Evolutionary conservation across 768 basidiomycete genomes (phyloP), one percentile per base, ranked within the genome.

Genomic region (Sistotremastrum niveocremeum): DNA sequence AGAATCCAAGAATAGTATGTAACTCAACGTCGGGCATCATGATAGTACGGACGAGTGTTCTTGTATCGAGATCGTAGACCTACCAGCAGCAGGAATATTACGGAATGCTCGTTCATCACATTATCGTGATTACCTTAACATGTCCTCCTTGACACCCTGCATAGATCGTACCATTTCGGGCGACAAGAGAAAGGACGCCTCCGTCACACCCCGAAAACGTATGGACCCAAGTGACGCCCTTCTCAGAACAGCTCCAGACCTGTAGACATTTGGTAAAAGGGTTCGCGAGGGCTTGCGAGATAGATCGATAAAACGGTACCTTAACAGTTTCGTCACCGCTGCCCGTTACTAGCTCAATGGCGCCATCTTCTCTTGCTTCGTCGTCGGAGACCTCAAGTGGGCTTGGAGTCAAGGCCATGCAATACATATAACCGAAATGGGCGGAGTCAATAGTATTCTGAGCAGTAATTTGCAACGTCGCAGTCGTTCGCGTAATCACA

Each of bases 111-210:
- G 20, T 20, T 20, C 20, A 20, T 20, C 20, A 20, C 20, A 20
- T 20, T 20, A 20, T 20, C 20, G 20, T 20, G 20, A 20, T 20
- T 20, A 20, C 20, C 51, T 84, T 83, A 54, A 97, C 86, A 53
- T 84, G 81, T 3, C 94, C 94, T 51, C 89, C 90, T 62, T 98
- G 94, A 54, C 91, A 85, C 0, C 90, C 94, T 5, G 88, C 94
- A 55, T 83, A 95, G 20, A 97, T 70, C 1, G 87, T 85, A 12
- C 86, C 85, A 20, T 80, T 81, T 34, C 71, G 70, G 0, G 75
- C 74, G 2, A 77, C 76, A 30, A 98, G 69, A 0, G 88, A 77
- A n/a, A 91, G 68, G 5, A 95, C 79, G 0, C 89, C 93, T 2
- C 90, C 86, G 52, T 77, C 77, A 45, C 62, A 69, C 54, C 82